Evolutionary conservation across 108 stramenopile species (phyloP).

Genomic region (Fistulifera solaris): DNA sequence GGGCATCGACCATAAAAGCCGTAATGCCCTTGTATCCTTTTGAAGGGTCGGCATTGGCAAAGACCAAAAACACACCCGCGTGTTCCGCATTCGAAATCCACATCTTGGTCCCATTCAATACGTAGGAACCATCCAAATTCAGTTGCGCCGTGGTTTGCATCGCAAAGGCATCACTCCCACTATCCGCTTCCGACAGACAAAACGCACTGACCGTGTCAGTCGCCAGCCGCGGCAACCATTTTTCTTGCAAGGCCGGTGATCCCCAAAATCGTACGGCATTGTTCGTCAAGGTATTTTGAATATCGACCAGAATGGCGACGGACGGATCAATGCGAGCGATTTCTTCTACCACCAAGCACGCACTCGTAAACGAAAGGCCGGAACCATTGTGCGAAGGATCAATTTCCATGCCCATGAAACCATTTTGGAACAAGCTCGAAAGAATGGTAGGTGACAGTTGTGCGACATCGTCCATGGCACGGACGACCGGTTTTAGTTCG

Average conservation of each 20-base stretch:
- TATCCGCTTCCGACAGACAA: slow-evolving; percentile 82
- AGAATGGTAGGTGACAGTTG: slow-evolving; percentile 61
- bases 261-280: slow-evolving; percentile 94
- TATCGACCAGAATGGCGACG: slow-evolving; percentile 85
- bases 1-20: slow-evolving; percentile 86
- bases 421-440: slow-evolving; percentile 69
- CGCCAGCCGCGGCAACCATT: slow-evolving; percentile 85
- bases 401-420: slow-evolving; percentile 91
- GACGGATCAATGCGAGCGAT: slow-evolving; percentile 87
- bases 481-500: slow-evolving; percentile 68
- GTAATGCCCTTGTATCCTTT: slow-evolving; percentile 92
- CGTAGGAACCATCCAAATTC: slow-evolving; percentile 67
- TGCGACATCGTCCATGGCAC: slow-evolving; percentile 79
- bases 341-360: slow-evolving; percentile 90
- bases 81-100: slow-evolving; percentile 92
- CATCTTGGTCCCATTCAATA: slow-evolving; percentile 82
- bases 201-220: slow-evolving; percentile 77
- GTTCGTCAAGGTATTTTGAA: slow-evolving; percentile 94
- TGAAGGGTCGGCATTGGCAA: slow-evolving; percentile 82
- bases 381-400: slow-evolving; percentile 74
- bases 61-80: slow-evolving; percentile 86
- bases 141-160: slow-evolving; percentile 71
- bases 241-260: slow-evolving; percentile 46
- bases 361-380: slow-evolving; percentile 80
- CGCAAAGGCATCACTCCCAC: slow-evolving; percentile 92